Percentiles rank a stretch among this genome's conserved stretches.
Evolutionary conservation across 192 early-diverging fungal genomes (phyloP).

Genomic region (Gryganskiella cystojenkinii): DNA sequence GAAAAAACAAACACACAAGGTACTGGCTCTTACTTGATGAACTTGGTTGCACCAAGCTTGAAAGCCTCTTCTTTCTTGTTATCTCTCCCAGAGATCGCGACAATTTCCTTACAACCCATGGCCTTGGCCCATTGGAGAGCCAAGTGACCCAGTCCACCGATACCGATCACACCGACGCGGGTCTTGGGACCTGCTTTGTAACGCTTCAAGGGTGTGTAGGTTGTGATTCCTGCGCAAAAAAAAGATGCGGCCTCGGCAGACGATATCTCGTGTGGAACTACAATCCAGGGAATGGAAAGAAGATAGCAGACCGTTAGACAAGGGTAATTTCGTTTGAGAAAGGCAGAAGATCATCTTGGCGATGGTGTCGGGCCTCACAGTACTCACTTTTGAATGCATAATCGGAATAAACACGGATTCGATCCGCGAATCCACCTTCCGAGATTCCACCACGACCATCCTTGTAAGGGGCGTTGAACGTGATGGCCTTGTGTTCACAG

Average conservation of each 20-base stretch:
- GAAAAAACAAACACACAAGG: background rate
- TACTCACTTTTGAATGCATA: conserved; percentile 74
- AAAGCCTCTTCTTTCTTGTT: conserved; percentile 64
- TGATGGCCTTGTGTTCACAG: conserved; percentile 56
- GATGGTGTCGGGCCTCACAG: background rate
- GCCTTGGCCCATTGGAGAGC: conserved; percentile 68
- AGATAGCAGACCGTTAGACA: too few relatives aligned
- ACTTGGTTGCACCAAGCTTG: conserved; percentile 66
- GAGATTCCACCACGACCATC: conserved; percentile 61
- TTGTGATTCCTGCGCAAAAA: conserved; percentile 88
- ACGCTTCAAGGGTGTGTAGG: conserved; percentile 65
- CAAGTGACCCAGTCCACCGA: conserved; percentile 76
- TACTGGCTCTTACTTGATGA: conserved; percentile 13
- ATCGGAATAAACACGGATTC: conserved; percentile 63
- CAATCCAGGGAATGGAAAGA: background rate
- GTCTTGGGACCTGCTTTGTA: conserved; percentile 54
- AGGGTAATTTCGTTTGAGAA: too few relatives aligned
- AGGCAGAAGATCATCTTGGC: background rate
- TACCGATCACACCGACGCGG: conserved; percentile 68
- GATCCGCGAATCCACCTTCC: conserved; percentile 58
- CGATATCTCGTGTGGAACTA: conserved; percentile 6
- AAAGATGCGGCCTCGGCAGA: conserved; percentile 71
- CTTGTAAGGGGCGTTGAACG: conserved; percentile 66
- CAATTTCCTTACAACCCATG: conserved; percentile 59
- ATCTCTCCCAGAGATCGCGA: conserved; percentile 60